Base-by-base conservation (phyloP, 2,329 filamentous ascomycete genomes). In the Aspergillus melleus region DNA sequence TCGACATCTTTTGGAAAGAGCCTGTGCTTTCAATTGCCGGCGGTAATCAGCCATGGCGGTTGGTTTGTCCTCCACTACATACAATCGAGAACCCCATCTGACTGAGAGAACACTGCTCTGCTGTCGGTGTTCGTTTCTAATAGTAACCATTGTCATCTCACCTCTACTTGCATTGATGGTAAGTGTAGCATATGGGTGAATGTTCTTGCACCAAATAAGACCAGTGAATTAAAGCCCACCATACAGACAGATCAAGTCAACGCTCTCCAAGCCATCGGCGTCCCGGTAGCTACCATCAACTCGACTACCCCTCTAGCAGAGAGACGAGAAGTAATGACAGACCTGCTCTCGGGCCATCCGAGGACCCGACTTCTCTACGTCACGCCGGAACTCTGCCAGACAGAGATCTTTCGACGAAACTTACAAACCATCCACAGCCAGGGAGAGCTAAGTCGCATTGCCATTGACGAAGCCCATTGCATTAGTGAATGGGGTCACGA, bases 401-500 rank as follows among this genome's bases (percentile, higher is more conserved):
- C 86, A 4, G 85, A 92, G 61, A 83, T 84, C 59, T 97, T 98
- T 75, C 89, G 93, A 44, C 85, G 87, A 61, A 86, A 88, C 52
- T 80, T 97, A 9, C 83, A 85, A 61, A 80, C 90, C 4, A 88
- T 97, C 14, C 81, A 97, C 71, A 80, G 86, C 60, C 92, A 97
- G 74, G 85, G 86, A 59, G 91, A 97, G 76, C 84, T 98, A n/a
- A 89, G 90, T 10, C 87, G 94, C 14, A 86, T 98, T 64, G 94
- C 90, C 52, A 88, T 98, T 59, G 94, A 98, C 71, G 94, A 98
- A 78, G 94, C 94, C 2, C 94, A 98, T 75, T 98, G 94, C 74
- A 96, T 98, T 67, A 96, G 91, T 24, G 93, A 97, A 87, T 97
- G 94, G 94, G 94, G 94, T 1, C 93, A 98, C 74, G 94, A 98